Percentiles rank a stretch among this genome's conserved stretches.
Conservation (phyloP, 768 basidiomycete species). For the Punctularia strigosozonata region DNA sequence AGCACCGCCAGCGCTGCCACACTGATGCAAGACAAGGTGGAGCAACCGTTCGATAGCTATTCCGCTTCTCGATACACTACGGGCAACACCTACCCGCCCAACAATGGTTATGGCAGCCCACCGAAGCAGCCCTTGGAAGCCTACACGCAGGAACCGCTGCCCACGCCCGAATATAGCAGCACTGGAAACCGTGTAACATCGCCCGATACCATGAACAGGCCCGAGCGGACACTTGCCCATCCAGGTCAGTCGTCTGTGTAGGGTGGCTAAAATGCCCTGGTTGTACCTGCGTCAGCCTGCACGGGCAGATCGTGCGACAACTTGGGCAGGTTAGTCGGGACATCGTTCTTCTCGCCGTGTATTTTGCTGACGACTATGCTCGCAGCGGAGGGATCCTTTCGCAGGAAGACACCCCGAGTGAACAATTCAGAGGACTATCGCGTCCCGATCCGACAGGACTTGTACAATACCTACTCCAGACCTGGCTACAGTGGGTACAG, state of each 20-base stretch:
- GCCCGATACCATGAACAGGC: slow-evolving; percentile 21
- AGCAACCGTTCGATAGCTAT: slow-evolving; percentile 32
- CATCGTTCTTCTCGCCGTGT: slow-evolving; percentile 6
- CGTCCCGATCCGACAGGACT: too few species aligned
- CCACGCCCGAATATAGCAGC: slow-evolving; percentile 27
- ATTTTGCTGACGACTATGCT: slow-evolving; percentile 1
- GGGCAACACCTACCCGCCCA: slow-evolving; percentile 16
- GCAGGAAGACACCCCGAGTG: slow-evolving; percentile 28
- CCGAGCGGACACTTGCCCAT: slow-evolving; percentile 29
- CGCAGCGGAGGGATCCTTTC: slow-evolving; percentile 31
- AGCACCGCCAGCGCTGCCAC: slow-evolving; percentile 48
- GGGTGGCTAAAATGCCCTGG: slow-evolving; percentile 10
- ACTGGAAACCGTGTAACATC: slow-evolving; percentile 17
- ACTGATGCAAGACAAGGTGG: slow-evolving; percentile 36
- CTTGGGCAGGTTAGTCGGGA: slow-evolving; percentile 15
- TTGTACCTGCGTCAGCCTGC: slow-evolving; percentile 1
- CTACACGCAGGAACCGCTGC: slow-evolving; percentile 26
- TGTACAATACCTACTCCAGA: too few species aligned
- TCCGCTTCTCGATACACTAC: slow-evolving; percentile 18
- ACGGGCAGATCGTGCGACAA: slow-evolving; percentile 14
- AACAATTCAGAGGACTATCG: slow-evolving; percentile 12
- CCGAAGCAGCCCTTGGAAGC: slow-evolving; percentile 15
- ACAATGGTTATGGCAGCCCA: slow-evolving; percentile 17
- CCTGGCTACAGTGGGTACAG: too few species aligned
- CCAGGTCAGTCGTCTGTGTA: slow-evolving; percentile 42